Percentiles rank a stretch among this genome's conserved stretches.
These are phyloP conservation scores for Haematococcus lacustris DNA, from an alignment of 139 green algal species.

Conservation along the genomic window DNA sequence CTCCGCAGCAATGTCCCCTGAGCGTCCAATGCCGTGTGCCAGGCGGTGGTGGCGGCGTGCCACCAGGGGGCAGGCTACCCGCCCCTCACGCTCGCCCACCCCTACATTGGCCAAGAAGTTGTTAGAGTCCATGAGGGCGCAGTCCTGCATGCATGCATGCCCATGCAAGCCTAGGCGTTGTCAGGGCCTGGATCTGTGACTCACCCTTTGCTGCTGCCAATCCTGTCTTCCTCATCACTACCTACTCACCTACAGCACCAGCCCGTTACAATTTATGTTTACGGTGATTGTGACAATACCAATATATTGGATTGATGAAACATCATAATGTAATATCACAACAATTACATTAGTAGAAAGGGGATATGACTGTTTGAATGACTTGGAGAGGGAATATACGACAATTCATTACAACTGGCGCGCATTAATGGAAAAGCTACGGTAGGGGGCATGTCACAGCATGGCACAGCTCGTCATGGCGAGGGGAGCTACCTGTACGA, in stretches of 20 bases:
- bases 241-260: too few species aligned
- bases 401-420: neutral
- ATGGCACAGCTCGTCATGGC: neutral
- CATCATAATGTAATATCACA: too few species aligned
- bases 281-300: too few species aligned
- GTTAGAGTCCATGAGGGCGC: constrained; percentile 90
- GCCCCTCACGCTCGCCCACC: constrained; percentile 87
- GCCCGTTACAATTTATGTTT: too few species aligned
- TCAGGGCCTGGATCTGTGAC: neutral
- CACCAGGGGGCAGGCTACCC: constrained; percentile 76
- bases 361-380: too few species aligned
- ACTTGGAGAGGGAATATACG: too few species aligned
- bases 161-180: neutral
- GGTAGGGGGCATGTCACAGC: neutral
- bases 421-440: too few species aligned
- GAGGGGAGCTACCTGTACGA: constrained; percentile 39
- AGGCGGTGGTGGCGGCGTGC: constrained; percentile 64
- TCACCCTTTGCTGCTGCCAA: neutral
- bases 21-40: constrained; percentile 88
- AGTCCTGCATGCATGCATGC: constrained; percentile 52
- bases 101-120: constrained; percentile 90
- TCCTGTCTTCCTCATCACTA: too few species aligned
- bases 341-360: too few species aligned
- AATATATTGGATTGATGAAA: too few species aligned
- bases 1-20: constrained; percentile 85